Percentiles rank a stretch among this genome's conserved stretches.
These are phyloP conservation scores for Paulownia fortunei DNA, from an alignment of 257 asterid species.

Conservation along the genomic window DNA sequence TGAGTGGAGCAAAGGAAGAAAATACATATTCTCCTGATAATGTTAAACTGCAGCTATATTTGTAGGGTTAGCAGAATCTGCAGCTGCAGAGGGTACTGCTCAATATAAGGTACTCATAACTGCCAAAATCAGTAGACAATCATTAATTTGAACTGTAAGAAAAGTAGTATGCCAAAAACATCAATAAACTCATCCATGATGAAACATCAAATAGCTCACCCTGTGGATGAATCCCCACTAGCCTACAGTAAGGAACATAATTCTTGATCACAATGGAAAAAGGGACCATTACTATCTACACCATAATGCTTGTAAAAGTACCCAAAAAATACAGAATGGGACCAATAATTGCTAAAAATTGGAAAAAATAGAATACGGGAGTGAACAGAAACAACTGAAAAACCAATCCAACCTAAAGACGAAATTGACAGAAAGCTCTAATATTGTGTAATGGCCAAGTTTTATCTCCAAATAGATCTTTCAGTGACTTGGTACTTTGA, in stretches of 20 bases:
- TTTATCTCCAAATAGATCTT: not conserved
- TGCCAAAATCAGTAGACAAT: slow-evolving; percentile 22
- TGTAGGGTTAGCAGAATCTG: slow-evolving; percentile 6
- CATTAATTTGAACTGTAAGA: slow-evolving; percentile 15
- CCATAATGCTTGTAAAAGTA: not conserved
- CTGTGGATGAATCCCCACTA: slow-evolving; percentile 14
- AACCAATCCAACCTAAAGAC: slow-evolving; percentile 23
- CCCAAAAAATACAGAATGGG: slow-evolving; percentile 18
- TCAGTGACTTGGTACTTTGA: not conserved
- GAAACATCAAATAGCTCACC: slow-evolving; percentile 11
- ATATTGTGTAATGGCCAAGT: not conserved
- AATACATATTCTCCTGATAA: not conserved
- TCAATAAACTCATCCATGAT: not conserved
- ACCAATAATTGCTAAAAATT: slow-evolving; percentile 10
- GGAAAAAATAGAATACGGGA: not conserved
- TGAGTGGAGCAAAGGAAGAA: not conserved
- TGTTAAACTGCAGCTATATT: not conserved
- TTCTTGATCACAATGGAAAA: slow-evolving; percentile 21
- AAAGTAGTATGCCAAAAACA: not conserved
- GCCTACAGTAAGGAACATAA: slow-evolving; percentile 7
- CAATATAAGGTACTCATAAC: not conserved
- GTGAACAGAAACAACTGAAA: not conserved
- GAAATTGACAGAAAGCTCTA: not conserved
- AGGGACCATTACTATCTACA: slow-evolving; percentile 27
- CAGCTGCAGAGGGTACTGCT: slow-evolving; percentile 4